Percentiles rank a stretch among this genome's conserved stretches.
These are phyloP conservation scores for Talaromyces verruculosus DNA, from an alignment of 2,329 filamentous ascomycete genomes.

Conservation along the genomic window DNA sequence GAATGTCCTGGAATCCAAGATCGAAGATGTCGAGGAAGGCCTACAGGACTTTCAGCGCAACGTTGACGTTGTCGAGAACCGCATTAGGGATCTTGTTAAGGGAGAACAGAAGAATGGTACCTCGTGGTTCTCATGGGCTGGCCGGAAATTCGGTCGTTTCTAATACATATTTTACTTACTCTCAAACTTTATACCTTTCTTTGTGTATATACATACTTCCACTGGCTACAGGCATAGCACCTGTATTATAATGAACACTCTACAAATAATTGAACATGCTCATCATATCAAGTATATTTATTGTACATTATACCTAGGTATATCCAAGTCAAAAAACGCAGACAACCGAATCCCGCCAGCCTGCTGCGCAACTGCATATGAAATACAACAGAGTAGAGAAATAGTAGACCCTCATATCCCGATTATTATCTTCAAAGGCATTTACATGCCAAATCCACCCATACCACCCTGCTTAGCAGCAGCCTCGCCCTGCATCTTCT, in stretches of 20 bases:
- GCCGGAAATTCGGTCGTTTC: slow-evolving; percentile 29
- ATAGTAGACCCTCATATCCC: neutral
- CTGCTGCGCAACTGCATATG: slow-evolving; percentile 8
- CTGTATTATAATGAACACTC: neutral
- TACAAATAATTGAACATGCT: neutral
- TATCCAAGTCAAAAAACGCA: neutral
- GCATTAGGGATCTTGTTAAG: slow-evolving; percentile 62
- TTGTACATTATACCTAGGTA: slow-evolving; percentile 15
- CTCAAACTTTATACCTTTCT: neutral
- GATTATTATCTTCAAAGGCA: neutral
- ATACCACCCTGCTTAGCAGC: slow-evolving; percentile 60
- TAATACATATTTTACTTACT: slow-evolving; percentile 12
- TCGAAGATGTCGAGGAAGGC: slow-evolving; percentile 83
- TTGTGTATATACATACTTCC: neutral
- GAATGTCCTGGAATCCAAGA: slow-evolving; percentile 71
- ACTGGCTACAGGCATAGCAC: neutral
- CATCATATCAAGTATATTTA: slow-evolving; percentile 13
- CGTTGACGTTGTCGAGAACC: slow-evolving; percentile 67
- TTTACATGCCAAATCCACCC: slow-evolving; percentile 53
- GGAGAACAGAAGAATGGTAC: slow-evolving; percentile 64
- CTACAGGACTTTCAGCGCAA: slow-evolving; percentile 76
- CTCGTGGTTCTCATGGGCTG: slow-evolving; percentile 61
- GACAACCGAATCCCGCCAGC: neutral
- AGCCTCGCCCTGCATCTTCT: slow-evolving; percentile 91
- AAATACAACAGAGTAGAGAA: slow-evolving; percentile 23